Evolutionary conservation across 495 filamentous ascomycete species (phyloP), one percentile per base, ranked within the genome.

Genomic region (Aspergillus taichungensis): DNA sequence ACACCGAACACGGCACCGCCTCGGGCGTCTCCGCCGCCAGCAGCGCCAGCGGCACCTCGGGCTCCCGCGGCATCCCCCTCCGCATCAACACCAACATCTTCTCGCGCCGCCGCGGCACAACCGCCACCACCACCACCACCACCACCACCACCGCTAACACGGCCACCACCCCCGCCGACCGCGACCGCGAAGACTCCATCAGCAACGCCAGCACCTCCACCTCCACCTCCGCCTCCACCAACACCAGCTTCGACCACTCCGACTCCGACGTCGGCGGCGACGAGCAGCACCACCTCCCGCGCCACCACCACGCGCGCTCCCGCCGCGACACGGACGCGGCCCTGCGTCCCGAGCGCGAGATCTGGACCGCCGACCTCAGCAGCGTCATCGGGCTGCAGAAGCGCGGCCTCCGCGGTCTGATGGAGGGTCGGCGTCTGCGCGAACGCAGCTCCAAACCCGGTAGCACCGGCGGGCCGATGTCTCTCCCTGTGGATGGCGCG

Each of bases 371-470:
- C 9, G 83, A 90, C 57, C 54, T 95, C 27, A 94, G 88, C 62
- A 86, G 86, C 40, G 91, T 96, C n/a, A 94, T 98, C 46, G 92
- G 92, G 0, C 54, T 98, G 45, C 92, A 98, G 71, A 98, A 97
- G 69, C 73, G 92, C 30, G 92, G 92, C 0, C 57, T 98, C 45
- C 78, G 90, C 38, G 92, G 92, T 0, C 62, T 98, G 59, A 95
- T 97, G 92, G 92, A 98, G 64, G 92, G 92, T 10, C 71, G 92
- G 31, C 74, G 90, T 43, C 80, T 95, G 70, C 71, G 92, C 40
- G 90, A 92, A 54, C 63, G 84, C 27, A 80, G 74, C 7, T 51
- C 52, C 6, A 71, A 69, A 31, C 63, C 65, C 4, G 42, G 60
- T 10, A 63, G 61, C 27, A 45, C 42, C 10, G 43, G 60, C 29